Percentiles rank a stretch among this genome's conserved stretches.
Evolutionary conservation across 1,284 basidiomycete genomes (phyloP).

Genomic region (Tetrapyrgos nigripes): DNA sequence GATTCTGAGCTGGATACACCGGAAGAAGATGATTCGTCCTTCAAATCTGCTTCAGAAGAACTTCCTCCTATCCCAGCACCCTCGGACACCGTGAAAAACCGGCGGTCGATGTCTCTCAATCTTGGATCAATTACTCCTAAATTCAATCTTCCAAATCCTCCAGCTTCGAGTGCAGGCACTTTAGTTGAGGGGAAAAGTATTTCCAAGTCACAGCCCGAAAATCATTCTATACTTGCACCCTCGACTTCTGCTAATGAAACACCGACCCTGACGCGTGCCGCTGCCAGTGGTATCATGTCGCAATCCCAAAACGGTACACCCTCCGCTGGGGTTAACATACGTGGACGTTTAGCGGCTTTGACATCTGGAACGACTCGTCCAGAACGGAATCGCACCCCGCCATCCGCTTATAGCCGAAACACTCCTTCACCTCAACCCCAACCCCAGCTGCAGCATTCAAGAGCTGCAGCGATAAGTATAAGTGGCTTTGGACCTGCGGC

Average conservation of each 20-base stretch:
- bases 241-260: slow-evolving; percentile 37
- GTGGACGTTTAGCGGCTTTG: slow-evolving; percentile 58
- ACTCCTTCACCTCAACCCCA: slow-evolving; percentile 29
- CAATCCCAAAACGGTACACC: slow-evolving; percentile 43
- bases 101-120: slow-evolving; percentile 69
- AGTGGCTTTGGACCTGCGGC: slow-evolving; percentile 70
- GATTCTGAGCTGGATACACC: slow-evolving; percentile 66
- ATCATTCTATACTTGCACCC: slow-evolving; percentile 24
- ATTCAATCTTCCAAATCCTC: slow-evolving; percentile 18
- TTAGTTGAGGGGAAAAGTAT: slow-evolving; percentile 36
- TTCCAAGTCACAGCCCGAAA: slow-evolving; percentile 38
- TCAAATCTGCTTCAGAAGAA: slow-evolving; percentile 19
- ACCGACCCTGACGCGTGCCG: slow-evolving; percentile 46
- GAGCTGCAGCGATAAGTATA: slow-evolving; percentile 76
- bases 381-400: slow-evolving; percentile 21
- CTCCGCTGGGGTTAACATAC: slow-evolving; percentile 49
- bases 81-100: slow-evolving; percentile 39
- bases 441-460: slow-evolving; percentile 30
- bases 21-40: slow-evolving; percentile 51
- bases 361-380: slow-evolving; percentile 30
- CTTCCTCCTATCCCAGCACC: slow-evolving; percentile 24
- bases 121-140: slow-evolving; percentile 36
- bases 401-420: slow-evolving; percentile 34
- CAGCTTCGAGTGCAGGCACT: slow-evolving; percentile 19
- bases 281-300: slow-evolving; percentile 49